Evolutionary conservation across 2,329 filamentous ascomycete species (phyloP), one percentile per base, ranked within the genome.

Genomic region (Cladobotryum protrusum): DNA sequence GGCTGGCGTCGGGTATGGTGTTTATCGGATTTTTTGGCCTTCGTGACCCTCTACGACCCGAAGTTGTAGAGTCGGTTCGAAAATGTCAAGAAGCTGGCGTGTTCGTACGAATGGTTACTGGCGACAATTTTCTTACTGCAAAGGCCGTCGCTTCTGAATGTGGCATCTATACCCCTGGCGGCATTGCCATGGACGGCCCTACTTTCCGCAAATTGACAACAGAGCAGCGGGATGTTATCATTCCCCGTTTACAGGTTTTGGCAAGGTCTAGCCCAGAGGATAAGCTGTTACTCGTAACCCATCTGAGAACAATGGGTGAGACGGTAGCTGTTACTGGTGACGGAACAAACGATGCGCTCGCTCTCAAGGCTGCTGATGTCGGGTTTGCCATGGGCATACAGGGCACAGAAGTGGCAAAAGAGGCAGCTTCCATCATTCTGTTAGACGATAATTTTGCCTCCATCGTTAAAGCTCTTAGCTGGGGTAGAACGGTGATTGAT

Each of bases 241-340:
- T 85, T 37, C 81, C 79, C 5, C 77, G 82, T 42, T 73, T 87
- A 2, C 83, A 84, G 57, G 82, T 87, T 15, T 73, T 87, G 41
- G 84, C 84, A 24, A 76, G 83, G 45, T 86, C 83, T 0, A 85
- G 81, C 40, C 84, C 84, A 0, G 82, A 87, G 54, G 84, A 87
- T 56, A 87, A 87, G 66, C 72, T 81, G 13, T 77, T 79, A 35
- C 72, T 87, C 33, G 83, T 87, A 32, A 79, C 77, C 58, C 73
- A 78, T 37, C 70, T 87, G 1, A 82, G 83, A 58, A 76, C 80
- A 44, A 75, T 86, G 52, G 83, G 82, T 18, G 79, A 84, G 62
- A 83, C 79, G 4, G 82, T 85, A 24, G 82, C 82, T 35, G 81
- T 85, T 1, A 85, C 82, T 36, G 82, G 82, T 54, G 82, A 85